phyloP scores from a whole-genome alignment of 805 yeast species.

The Millerozyma miso region DNA sequence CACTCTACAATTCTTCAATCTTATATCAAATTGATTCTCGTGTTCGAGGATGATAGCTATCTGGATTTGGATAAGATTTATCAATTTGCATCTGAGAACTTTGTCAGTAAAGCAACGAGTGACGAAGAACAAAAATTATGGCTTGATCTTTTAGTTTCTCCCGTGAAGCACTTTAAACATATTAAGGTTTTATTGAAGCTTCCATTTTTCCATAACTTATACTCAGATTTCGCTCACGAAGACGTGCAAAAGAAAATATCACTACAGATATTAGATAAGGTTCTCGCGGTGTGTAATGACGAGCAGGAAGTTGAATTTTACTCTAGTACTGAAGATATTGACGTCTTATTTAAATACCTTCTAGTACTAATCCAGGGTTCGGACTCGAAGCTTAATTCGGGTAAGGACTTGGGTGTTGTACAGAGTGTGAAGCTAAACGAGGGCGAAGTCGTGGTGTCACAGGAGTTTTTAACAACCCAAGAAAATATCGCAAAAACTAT shows the following conservation, averaged over 20 bases:
- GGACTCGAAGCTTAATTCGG: constrained; percentile 25
- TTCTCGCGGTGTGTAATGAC: constrained; percentile 33
- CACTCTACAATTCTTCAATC: constrained; percentile 61
- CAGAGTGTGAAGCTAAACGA: constrained; percentile 26
- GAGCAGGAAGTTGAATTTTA: constrained; percentile 24
- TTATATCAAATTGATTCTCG: constrained; percentile 59
- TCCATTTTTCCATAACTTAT: constrained; percentile 50
- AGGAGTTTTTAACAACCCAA: constrained; percentile 43
- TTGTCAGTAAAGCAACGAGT: constrained; percentile 17
- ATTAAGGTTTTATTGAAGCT: constrained; percentile 41
- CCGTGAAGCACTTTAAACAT: constrained; percentile 41
- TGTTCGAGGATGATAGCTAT: constrained; percentile 60
- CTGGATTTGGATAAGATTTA: constrained; percentile 60
- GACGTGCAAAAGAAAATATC: constrained; percentile 56
- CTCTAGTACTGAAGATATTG: constrained; percentile 44
- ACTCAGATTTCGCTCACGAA: constrained; percentile 45
- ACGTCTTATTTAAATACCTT: constrained; percentile 57
- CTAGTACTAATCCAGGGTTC: constrained; percentile 47
- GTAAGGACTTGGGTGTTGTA: constrained; percentile 37
- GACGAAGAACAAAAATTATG: constrained; percentile 31
- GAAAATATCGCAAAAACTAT: constrained; percentile 67
- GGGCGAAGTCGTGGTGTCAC: constrained; percentile 25
- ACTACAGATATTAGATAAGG: constrained; percentile 53
- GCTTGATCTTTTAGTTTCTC: constrained; percentile 44
- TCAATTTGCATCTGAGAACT: constrained; percentile 47